Conservation (phyloP, 352 stramenopile species). For the Globisporangium splendens region DNA sequence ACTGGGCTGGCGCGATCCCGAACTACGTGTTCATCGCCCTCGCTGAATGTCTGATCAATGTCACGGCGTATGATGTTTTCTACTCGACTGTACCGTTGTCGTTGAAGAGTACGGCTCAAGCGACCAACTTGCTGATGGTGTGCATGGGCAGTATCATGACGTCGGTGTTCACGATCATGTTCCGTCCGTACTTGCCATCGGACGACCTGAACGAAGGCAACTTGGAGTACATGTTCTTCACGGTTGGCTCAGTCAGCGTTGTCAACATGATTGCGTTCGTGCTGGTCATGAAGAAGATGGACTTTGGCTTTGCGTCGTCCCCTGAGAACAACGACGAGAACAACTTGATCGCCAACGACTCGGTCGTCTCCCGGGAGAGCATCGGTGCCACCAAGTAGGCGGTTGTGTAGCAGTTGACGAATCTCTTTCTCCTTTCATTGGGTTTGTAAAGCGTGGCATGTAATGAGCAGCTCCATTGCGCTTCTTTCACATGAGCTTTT, state of each 20-base stretch:
- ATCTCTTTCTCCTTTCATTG: too few species aligned
- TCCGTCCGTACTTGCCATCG: constrained; percentile 38
- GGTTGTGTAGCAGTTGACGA: too few species aligned
- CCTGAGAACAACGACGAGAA: too few species aligned
- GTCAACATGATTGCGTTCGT: constrained; percentile 54
- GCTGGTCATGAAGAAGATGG: constrained; percentile 48
- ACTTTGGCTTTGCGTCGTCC: constrained; percentile 26
- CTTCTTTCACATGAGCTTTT: too few species aligned
- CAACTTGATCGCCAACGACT: too few species aligned
- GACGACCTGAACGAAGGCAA: constrained; percentile 60
- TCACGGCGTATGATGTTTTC: constrained; percentile 56
- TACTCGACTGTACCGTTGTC: constrained; percentile 53
- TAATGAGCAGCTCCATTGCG: too few species aligned
- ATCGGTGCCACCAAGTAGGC: too few species aligned
- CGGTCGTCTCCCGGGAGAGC: too few species aligned
- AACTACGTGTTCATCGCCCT: constrained; percentile 61
- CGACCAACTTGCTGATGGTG: constrained; percentile 57
- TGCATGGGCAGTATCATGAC: constrained; percentile 55
- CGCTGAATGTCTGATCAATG: constrained; percentile 59
- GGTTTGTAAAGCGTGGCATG: too few species aligned
- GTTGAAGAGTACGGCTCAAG: constrained; percentile 53
- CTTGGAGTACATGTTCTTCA: constrained; percentile 76
- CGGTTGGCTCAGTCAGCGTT: constrained; percentile 36
- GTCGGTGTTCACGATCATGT: too few species aligned
- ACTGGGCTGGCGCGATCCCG: constrained; percentile 40